Percentiles rank a stretch among this genome's conserved stretches.
Conservation (phyloP, 352 stramenopile genomes). For the Globisporangium paroecandrum region DNA sequence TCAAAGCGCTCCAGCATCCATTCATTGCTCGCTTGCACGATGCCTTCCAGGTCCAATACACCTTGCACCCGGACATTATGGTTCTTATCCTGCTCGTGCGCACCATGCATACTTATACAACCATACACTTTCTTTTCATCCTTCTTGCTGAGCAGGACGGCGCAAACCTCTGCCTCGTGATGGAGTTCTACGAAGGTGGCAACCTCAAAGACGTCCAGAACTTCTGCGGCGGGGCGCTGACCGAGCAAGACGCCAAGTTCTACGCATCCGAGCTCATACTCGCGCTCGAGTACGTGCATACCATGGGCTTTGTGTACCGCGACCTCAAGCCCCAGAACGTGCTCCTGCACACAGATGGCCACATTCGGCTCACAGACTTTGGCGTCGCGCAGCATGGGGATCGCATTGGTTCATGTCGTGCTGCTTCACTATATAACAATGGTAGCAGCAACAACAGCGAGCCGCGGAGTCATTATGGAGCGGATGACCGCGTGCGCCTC, state of each 20-base stretch:
- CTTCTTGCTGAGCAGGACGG: conserved; percentile 14
- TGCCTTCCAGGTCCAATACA: conserved; percentile 16
- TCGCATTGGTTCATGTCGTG: neutral
- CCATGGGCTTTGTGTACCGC: conserved; percentile 35
- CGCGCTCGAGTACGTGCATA: conserved; percentile 80
- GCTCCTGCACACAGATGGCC: conserved; percentile 21
- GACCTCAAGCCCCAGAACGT: conserved; percentile 61
- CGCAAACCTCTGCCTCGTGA: conserved; percentile 24
- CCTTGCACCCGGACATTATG: too few species aligned
- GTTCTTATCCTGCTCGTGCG: too few species aligned
- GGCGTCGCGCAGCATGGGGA: conserved; percentile 25
- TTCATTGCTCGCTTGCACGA: conserved; percentile 28
- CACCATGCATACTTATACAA: neutral
- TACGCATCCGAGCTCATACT: conserved; percentile 96
- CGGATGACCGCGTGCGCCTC: conserved; percentile 36
- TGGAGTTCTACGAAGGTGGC: conserved; percentile 28
- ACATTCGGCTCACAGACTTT: conserved; percentile 29
- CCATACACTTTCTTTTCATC: neutral
- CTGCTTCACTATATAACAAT: neutral
- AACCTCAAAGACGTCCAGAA: conserved; percentile 23
- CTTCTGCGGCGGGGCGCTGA: conserved; percentile 16
- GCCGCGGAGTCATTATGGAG: conserved; percentile 20
- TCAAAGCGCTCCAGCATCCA: conserved; percentile 27
- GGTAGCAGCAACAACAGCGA: neutral
- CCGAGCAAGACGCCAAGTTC: conserved; percentile 60